Evolutionary conservation across 2,329 filamentous ascomycete species (phyloP).

Genomic region (Ascomycota sp.): DNA sequence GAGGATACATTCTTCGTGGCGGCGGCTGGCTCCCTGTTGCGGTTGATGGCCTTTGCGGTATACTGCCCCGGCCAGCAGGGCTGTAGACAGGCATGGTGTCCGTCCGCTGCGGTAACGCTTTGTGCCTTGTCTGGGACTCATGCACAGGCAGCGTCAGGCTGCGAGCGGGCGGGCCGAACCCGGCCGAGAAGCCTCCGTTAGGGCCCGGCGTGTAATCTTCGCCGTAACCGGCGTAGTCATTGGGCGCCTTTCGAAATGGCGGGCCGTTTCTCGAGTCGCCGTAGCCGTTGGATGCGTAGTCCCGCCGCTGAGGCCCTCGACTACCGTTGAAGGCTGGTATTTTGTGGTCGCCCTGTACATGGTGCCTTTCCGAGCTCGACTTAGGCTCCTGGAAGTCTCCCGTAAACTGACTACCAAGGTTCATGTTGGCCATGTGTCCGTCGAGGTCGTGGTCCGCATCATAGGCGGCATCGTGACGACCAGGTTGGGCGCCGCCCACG

Average conservation of each 20-base stretch:
- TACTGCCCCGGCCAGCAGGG: constrained; percentile 18
- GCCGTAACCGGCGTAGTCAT: constrained; percentile 9
- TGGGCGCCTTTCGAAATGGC: constrained; percentile 7
- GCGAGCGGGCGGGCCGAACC: constrained; percentile 30
- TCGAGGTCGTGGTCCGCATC: constrained; percentile 12
- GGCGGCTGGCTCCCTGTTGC: constrained; percentile 29
- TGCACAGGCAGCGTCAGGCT: constrained; percentile 42
- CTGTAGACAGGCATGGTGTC: constrained; percentile 27
- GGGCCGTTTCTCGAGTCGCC: constrained; percentile 8
- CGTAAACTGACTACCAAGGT: too few species aligned
- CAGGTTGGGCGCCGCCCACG: constrained; percentile 3
- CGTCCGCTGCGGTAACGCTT: constrained; percentile 14
- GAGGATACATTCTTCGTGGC: constrained; percentile 30
- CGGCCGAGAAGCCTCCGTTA: constrained; percentile 14
- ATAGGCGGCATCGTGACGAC: constrained; percentile 6
- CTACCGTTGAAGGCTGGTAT: constrained; percentile 7
- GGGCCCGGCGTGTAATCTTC: constrained; percentile 8
- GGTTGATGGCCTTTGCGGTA: constrained; percentile 34
- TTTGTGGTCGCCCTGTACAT: constrained; percentile 7
- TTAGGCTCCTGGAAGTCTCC: too few species aligned
- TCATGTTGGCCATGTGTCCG: constrained; percentile 16
- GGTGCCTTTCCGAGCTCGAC: too few species aligned
- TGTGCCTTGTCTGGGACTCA: constrained; percentile 20
- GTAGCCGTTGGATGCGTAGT: constrained; percentile 13
- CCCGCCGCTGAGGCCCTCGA: constrained; percentile 10